Conservation (phyloP, 2,329 filamentous ascomycete species). For the Hypoxylon sp. region DNA sequence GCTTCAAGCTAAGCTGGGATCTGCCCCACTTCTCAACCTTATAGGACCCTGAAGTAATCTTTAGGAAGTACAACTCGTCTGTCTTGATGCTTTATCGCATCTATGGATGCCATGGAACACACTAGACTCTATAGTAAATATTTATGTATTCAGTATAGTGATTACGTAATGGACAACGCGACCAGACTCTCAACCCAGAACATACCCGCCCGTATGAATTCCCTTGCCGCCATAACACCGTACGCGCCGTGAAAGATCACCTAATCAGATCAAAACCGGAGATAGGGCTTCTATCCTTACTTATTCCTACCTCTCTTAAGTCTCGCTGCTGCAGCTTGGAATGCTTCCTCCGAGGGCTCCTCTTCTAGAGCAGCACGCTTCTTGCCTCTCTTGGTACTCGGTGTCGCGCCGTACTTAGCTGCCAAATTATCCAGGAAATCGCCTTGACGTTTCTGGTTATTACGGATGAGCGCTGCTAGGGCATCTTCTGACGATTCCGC, state of each 20-base stretch:
- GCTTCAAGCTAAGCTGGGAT: conserved; percentile 22
- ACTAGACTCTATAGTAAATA: background rate
- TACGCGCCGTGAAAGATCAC: conserved; percentile 35
- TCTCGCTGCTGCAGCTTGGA: conserved; percentile 69
- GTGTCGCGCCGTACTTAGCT: conserved; percentile 76
- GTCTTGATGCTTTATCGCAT: background rate
- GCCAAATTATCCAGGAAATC: conserved; percentile 81
- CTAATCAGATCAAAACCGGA: conserved; percentile 7
- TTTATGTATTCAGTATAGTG: conserved; percentile 4
- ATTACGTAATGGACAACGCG: background rate
- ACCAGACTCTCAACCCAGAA: conserved; percentile 13
- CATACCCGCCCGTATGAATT: conserved; percentile 15
- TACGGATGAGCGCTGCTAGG: conserved; percentile 81
- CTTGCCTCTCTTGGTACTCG: conserved; percentile 66
- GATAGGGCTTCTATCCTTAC: conserved; percentile 17
- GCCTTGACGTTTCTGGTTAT: conserved; percentile 75
- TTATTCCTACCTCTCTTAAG: conserved; percentile 57
- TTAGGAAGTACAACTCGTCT: background rate
- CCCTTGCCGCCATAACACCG: conserved; percentile 27
- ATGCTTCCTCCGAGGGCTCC: conserved; percentile 73
- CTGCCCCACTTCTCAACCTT: conserved; percentile 24
- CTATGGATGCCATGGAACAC: conserved; percentile 1
- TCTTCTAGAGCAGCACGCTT: conserved; percentile 72
- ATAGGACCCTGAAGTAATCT: background rate
- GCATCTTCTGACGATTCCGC: conserved; percentile 62